Evolutionary conservation across 1,284 basidiomycete species (phyloP), one percentile per base, ranked within the genome.

Genomic region (Leccinum solheimii): DNA sequence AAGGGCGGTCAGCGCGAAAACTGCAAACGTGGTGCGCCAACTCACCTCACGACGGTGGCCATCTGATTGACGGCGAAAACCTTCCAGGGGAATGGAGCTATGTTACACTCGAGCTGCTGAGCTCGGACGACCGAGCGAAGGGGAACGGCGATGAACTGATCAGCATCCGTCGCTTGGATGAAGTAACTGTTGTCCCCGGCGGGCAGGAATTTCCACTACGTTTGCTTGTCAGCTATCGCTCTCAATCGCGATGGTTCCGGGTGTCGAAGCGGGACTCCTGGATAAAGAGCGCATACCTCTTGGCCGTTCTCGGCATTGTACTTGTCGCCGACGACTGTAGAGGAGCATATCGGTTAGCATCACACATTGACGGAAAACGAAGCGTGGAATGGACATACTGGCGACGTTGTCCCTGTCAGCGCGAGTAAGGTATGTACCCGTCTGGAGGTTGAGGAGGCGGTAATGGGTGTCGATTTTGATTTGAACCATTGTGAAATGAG

Each of bases 391-490:
- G 13, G 26, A 51, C 49, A 51, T 51, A 51, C 49, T 51, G 49
- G 49, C 11, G 5, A 27, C 49, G 14, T 51, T 23, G 26, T 51
- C 49, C 1, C 0, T 51, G 49, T 23, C 26, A 19, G 16, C 3
- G 7, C 21, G 21, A 23, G 49, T 51, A 27, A 51, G 49, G 49
- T 51, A 51, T 51, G 49, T 51, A 8, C 49, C 49, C 21, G 49
- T 27, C 49, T 27, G 6, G 49, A 51, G 49, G 16, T 27, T 51
- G 8, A 9, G 49, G 49, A 51, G 49, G 11, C 49, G 49, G 49
- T 51, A 51, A 3, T n/a, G 11, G 26, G 14, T 8, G 14, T 16
- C 7, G 26, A 3, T 3, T n/a, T 27, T n/a, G 8, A 51, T 51
- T 8, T 16, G 8, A 14, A 27, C 5, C 49, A 51, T 51, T 7